Evolutionary conservation across 495 filamentous ascomycete genomes (phyloP).

Genomic region (Delitschia confertaspora): DNA sequence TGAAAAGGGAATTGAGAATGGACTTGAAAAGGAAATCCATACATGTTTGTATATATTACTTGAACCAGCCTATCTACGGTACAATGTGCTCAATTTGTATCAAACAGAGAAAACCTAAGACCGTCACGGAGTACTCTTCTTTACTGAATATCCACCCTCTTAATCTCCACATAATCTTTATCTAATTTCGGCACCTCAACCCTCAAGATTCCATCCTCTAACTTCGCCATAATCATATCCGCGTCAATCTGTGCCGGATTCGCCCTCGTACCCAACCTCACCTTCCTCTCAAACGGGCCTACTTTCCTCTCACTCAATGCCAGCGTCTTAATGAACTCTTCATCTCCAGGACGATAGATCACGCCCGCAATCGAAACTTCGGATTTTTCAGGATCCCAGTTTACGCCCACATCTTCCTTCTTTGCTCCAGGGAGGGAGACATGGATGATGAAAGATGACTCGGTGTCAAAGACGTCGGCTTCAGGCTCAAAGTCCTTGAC

Average conservation of each 20-base stretch:
- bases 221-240: constrained; percentile 58
- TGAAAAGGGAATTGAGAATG: too few species aligned
- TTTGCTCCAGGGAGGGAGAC: constrained; percentile 66
- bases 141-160: constrained; percentile 52
- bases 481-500: constrained; percentile 51
- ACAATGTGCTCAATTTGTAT: too few species aligned
- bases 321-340: constrained; percentile 59
- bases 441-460: constrained; percentile 55
- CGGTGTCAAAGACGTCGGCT: constrained; percentile 64
- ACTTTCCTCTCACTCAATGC: constrained; percentile 55
- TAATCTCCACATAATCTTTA: constrained; percentile 50
- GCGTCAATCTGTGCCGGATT: constrained; percentile 55
- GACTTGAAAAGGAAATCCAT: too few species aligned
- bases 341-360: constrained; percentile 59
- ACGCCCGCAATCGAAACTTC: constrained; percentile 60
- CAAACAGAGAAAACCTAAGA: too few species aligned
- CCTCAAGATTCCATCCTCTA: constrained; percentile 52
- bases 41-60: too few species aligned
- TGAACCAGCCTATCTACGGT: too few species aligned
- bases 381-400: constrained; percentile 60
- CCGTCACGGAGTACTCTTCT: too few species aligned
- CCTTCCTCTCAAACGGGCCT: constrained; percentile 63
- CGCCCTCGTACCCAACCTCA: constrained; percentile 47
- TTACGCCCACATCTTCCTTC: constrained; percentile 67
- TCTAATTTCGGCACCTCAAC: constrained; percentile 61